Conservation (phyloP, 2,329 filamentous ascomycete genomes). For the Aspergillus costaricaensis region DNA sequence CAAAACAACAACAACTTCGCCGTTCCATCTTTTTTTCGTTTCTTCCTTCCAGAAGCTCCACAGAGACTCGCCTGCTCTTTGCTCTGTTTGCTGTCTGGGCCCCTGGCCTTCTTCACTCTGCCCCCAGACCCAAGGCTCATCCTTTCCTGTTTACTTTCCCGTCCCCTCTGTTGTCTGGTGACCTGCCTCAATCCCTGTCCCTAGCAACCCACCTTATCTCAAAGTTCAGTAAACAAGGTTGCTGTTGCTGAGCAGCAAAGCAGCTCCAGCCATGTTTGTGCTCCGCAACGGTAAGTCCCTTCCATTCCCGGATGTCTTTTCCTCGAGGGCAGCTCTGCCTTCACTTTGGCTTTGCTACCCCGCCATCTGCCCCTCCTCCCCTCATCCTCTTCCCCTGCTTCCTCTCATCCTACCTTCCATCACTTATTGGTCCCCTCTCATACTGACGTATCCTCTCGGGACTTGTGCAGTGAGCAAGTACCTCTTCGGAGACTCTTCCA, state of each 20-base stretch:
- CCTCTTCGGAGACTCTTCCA: slow-evolving; percentile 83
- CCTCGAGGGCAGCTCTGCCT: slow-evolving; percentile 5
- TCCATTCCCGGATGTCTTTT: slow-evolving; percentile 16
- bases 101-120: background rate
- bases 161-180: background rate
- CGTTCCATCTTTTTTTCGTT: slow-evolving; percentile 18
- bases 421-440: slow-evolving; percentile 4
- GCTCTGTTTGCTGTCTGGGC: background rate
- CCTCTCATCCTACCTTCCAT: background rate
- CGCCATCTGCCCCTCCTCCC: slow-evolving; percentile 24
- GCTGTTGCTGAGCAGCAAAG: slow-evolving; percentile 27
- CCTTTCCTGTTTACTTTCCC: background rate
- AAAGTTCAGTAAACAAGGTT: slow-evolving; percentile 19
- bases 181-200: slow-evolving; percentile 11
- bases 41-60: slow-evolving; percentile 10
- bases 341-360: slow-evolving; percentile 16
- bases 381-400: background rate
- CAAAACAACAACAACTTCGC: slow-evolving; percentile 21
- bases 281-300: slow-evolving; percentile 55
- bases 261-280: slow-evolving; percentile 55
- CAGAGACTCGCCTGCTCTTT: background rate
- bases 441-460: slow-evolving; percentile 5
- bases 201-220: slow-evolving; percentile 8
- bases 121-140: background rate
- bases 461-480: slow-evolving; percentile 74